Evolutionary conservation across 2,329 filamentous ascomycete species (phyloP).

Genomic region (Penicillium concentricum): DNA sequence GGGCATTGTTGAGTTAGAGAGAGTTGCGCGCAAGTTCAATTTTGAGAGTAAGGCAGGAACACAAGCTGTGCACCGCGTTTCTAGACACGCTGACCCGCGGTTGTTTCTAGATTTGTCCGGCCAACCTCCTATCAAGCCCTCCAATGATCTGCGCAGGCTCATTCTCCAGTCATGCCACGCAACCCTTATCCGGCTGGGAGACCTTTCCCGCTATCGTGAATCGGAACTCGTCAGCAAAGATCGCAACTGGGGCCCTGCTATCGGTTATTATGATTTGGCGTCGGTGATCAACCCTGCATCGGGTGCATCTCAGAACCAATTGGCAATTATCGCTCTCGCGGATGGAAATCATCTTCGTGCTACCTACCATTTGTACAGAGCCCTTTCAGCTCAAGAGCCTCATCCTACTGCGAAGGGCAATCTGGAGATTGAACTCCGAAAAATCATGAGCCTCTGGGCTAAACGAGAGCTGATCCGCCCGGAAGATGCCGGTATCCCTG

Average conservation of each 20-base stretch:
- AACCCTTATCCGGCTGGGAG: constrained; percentile 81
- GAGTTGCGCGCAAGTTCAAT: constrained; percentile 54
- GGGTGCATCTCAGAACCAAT: constrained; percentile 83
- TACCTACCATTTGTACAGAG: constrained; percentile 86
- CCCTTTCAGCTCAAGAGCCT: constrained; percentile 70
- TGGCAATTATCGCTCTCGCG: constrained; percentile 79
- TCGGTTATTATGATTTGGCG: constrained; percentile 82
- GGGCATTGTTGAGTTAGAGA: constrained; percentile 58
- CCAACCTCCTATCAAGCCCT: constrained; percentile 47
- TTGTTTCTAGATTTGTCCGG: constrained; percentile 41
- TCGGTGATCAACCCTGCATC: constrained; percentile 73
- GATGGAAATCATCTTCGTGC: constrained; percentile 76
- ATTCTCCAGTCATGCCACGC: constrained; percentile 75
- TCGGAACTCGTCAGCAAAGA: constrained; percentile 69
- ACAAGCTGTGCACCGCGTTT: background rate
- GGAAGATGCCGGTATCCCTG: constrained; percentile 51
- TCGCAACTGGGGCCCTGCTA: constrained; percentile 73
- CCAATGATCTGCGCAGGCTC: constrained; percentile 54
- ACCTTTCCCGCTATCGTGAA: constrained; percentile 82
- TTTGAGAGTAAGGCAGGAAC: constrained; percentile 41
- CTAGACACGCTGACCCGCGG: constrained; percentile 5
- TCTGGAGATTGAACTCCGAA: constrained; percentile 75
- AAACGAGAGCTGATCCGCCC: constrained; percentile 51
- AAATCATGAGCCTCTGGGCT: constrained; percentile 58
- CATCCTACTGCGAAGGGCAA: constrained; percentile 74